A percentile compares a stretch with the other conserved stretches of the same genome.
These are phyloP conservation scores for Vicia sativa DNA, from an alignment of 306 rosid genomes.

Conservation along the genomic window DNA sequence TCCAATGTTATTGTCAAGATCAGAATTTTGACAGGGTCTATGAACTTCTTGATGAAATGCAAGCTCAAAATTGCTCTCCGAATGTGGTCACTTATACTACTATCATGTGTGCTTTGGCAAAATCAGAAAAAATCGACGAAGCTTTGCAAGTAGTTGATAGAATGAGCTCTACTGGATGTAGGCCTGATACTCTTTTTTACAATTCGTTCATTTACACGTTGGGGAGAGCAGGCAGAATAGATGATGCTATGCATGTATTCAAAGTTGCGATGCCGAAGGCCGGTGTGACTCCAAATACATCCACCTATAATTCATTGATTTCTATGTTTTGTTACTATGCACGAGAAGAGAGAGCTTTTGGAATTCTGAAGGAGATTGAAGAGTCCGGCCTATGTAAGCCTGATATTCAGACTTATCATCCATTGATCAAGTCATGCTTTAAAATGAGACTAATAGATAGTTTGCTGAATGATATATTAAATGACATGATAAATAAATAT, in stretches of 20 bases:
- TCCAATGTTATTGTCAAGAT: slow-evolving; percentile 60
- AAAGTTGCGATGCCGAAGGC: slow-evolving; percentile 62
- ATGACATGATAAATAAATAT: slow-evolving; percentile 68
- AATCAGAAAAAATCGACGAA: slow-evolving; percentile 63
- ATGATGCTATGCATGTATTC: slow-evolving; percentile 57
- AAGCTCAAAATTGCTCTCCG: slow-evolving; percentile 61
- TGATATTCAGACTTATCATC: slow-evolving; percentile 76
- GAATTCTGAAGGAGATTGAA: slow-evolving; percentile 62
- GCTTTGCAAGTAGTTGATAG: slow-evolving; percentile 61
- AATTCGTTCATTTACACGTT: slow-evolving; percentile 71
- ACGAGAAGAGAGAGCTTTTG: slow-evolving; percentile 59
- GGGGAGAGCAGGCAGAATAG: slow-evolving; percentile 67
- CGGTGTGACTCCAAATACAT: slow-evolving; percentile 60
- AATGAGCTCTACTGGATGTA: slow-evolving; percentile 64
- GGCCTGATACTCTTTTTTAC: slow-evolving; percentile 66
- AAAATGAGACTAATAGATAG: slow-evolving; percentile 52
- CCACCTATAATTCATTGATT: slow-evolving; percentile 81
- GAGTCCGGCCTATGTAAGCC: slow-evolving; percentile 68
- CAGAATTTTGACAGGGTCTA: slow-evolving; percentile 56
- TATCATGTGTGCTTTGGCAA: slow-evolving; percentile 64
- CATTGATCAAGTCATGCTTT: slow-evolving; percentile 79
- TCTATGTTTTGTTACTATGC: slow-evolving; percentile 68
- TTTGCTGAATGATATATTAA: slow-evolving; percentile 54
- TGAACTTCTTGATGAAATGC: slow-evolving; percentile 89
- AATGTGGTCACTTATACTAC: slow-evolving; percentile 74